Conservation (phyloP, 148 eudicot species). For the Tetragonia tetragonoides region DNA sequence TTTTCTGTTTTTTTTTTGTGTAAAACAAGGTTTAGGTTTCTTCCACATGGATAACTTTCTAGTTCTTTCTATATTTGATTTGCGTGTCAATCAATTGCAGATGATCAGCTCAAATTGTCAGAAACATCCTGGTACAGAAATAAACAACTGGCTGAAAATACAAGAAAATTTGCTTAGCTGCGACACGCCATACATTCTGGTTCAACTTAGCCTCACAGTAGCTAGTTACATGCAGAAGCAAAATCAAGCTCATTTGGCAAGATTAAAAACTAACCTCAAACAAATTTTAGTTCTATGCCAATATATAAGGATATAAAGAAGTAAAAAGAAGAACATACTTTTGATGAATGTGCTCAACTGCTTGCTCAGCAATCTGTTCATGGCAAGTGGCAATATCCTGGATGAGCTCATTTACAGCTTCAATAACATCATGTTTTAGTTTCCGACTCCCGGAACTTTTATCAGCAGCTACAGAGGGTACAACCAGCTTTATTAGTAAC, state of each 20-base stretch:
- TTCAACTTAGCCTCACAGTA: neutral
- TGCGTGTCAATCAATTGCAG: neutral
- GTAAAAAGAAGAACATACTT: slow-evolving; percentile 45
- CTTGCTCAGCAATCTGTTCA: slow-evolving; percentile 98
- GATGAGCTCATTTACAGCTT: slow-evolving; percentile 94
- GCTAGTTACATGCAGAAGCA: neutral
- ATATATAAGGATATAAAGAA: neutral
- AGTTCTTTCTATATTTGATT: neutral
- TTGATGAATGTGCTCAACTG: slow-evolving; percentile 98
- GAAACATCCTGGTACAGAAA: neutral
- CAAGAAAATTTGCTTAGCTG: neutral
- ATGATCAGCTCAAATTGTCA: neutral
- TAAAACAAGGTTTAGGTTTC: neutral
- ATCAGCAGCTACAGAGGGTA: slow-evolving; percentile 71
- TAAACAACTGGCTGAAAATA: neutral
- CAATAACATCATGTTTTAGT: slow-evolving; percentile 95
- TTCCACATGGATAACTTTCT: neutral
- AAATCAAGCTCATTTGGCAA: neutral
- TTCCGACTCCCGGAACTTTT: slow-evolving; percentile 66
- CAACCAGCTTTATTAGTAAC: neutral
- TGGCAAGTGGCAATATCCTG: slow-evolving; percentile 92
- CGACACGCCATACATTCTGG: neutral
- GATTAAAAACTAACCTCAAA: neutral
- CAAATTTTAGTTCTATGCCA: neutral
- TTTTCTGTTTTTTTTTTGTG: too few relatives aligned